Evolutionary conservation across 345 rosid genomes (phyloP), one percentile per base, ranked within the genome.

Genomic region (Mangifera indica): DNA sequence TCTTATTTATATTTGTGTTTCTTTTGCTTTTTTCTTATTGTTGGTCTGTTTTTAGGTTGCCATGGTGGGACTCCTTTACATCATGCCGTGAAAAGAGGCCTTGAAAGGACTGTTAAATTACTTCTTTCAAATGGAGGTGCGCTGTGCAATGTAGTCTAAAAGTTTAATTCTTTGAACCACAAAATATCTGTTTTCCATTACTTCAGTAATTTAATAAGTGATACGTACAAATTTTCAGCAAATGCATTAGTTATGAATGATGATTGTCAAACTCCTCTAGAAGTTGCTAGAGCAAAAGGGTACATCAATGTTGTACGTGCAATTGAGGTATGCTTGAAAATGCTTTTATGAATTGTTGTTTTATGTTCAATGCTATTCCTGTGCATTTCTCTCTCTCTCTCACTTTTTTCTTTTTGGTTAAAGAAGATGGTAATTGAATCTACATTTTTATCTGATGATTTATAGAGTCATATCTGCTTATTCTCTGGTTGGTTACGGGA

Each of bases 401-500:
- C 32, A 1, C 32, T 29, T 29, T 29, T 29, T n/a, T n/a, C 13
- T 34, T 21, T 65, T 15, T 56, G 20, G 14, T 46, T 52, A 63
- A 44, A 7, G 20, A 24, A 40, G 29, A n/a, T 56, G 46, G 22
- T 20, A 12, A 14, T 55, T 55, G 40, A 69, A 54, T 48, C 32
- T 42, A 7, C 29, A 1, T 22, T 64, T 61, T 69, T 45, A n/a
- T 25, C 54, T 58, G 68, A 49, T 74, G 10, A 18, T 61, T 29
- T 87, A 72, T 82, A 96, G 98, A 77, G 62, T 72, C 92, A 91
- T 52, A 82, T 91, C 70, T 89, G 90, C 81, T 84, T 93, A 62
- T 96, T 93, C 85, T 87, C 98, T 77, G 99, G 97, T 21, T 93
- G 93, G 96, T 54, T 93, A 94, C 88, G 96, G 70, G 99, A 96